A percentile compares a stretch with the other conserved stretches of the same genome.
phyloP scores from a whole-genome alignment of 768 basidiomycete genomes.

The Mycena maculata region DNA sequence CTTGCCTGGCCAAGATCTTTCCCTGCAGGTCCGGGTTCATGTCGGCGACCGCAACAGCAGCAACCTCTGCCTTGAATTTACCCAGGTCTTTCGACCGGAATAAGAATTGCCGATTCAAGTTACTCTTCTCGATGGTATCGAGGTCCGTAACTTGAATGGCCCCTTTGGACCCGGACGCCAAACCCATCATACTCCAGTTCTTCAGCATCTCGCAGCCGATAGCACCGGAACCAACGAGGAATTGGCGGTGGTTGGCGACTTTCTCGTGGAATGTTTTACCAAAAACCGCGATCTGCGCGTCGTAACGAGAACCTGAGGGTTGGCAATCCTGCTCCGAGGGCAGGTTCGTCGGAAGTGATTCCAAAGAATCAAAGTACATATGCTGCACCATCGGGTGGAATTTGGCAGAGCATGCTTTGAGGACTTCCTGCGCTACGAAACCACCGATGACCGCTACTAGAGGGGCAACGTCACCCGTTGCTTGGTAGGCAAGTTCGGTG shows the following conservation, averaged over 20 bases:
- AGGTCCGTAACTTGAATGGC: constrained; percentile 94
- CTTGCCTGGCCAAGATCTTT: constrained; percentile 90
- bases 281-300: constrained; percentile 96
- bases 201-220: constrained; percentile 99
- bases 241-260: constrained; percentile 89
- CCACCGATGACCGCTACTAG: constrained; percentile 95
- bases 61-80: constrained; percentile 96
- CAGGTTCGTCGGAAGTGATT: constrained; percentile 82
- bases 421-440: constrained; percentile 96
- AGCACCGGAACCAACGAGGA: constrained; percentile 98
- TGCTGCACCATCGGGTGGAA: constrained; percentile 97
- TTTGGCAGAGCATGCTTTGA: constrained; percentile 97
- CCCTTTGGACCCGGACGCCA: constrained; percentile 83
- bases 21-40: constrained; percentile 95
- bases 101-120: constrained; percentile 97
- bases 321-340: constrained; percentile 88
- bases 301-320: constrained; percentile 87
- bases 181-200: constrained; percentile 99
- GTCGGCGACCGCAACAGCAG: constrained; percentile 88
- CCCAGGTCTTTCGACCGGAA: constrained; percentile 97
- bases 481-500: constrained; percentile 90
- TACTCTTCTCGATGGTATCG: constrained; percentile 99
- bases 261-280: constrained; percentile 93
- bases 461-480: constrained; percentile 89
- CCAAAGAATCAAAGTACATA: constrained; percentile 97